These are phyloP conservation scores for Schizosaccharomyces japonicus DNA, from an alignment of 805 yeast genomes.

Conservation along the genomic window DNA sequence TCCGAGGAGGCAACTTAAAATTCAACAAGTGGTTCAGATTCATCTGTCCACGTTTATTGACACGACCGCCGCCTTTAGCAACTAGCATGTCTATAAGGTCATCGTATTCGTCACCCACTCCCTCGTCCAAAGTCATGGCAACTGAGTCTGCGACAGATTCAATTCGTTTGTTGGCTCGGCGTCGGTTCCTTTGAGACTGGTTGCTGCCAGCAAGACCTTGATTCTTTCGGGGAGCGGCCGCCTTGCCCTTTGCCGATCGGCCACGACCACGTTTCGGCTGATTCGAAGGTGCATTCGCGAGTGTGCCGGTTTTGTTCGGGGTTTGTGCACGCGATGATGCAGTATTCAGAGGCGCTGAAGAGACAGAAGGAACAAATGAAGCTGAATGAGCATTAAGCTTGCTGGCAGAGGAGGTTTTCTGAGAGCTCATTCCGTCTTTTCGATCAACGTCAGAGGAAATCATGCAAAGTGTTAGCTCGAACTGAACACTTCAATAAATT, in stretches of 20 bases:
- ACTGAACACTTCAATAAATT: too few species aligned
- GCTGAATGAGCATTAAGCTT: not conserved
- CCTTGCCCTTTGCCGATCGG: not conserved
- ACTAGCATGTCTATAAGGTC: not conserved
- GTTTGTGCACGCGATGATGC: not conserved
- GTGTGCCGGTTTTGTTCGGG: not conserved
- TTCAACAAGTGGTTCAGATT: conserved; percentile 11
- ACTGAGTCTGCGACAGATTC: not conserved
- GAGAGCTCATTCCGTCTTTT: too few species aligned
- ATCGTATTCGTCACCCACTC: not conserved
- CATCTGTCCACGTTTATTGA: not conserved
- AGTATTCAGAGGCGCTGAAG: not conserved
- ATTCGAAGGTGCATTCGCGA: too few species aligned
- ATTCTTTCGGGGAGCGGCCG: not conserved
- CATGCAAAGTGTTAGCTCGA: too few species aligned
- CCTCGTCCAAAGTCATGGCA: not conserved
- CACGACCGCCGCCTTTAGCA: too few species aligned
- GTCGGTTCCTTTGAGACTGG: not conserved
- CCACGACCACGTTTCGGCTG: too few species aligned
- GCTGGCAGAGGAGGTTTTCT: too few species aligned
- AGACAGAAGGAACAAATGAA: not conserved
- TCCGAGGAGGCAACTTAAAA: conserved; percentile 11
- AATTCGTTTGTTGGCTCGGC: not conserved
- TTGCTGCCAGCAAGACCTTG: not conserved
- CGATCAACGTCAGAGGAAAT: too few species aligned